Conservation (phyloP, 2,329 filamentous ascomycete genomes). For the Pleurostoma richardsiae region DNA sequence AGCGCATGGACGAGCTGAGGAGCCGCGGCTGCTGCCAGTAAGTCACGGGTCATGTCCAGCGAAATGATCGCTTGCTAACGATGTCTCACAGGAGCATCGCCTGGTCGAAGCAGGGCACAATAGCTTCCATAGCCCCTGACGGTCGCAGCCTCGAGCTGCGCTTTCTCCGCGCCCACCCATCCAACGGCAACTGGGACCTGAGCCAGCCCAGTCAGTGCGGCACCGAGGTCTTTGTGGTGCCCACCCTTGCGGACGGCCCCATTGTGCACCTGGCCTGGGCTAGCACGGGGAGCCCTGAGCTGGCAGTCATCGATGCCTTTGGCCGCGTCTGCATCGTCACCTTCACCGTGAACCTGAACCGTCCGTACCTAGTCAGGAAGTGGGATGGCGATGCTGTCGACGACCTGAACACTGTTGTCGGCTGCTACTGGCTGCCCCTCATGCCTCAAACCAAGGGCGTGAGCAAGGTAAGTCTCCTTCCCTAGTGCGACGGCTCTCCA, state of each 20-base stretch:
- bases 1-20: conserved; percentile 72
- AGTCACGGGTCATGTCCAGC: conserved; percentile 19
- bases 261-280: conserved; percentile 84
- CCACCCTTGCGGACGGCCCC: conserved; percentile 56
- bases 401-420: conserved; percentile 73
- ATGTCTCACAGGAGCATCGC: conserved; percentile 59
- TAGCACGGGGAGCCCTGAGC: conserved; percentile 63
- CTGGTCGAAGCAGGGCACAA: conserved; percentile 84
- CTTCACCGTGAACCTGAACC: conserved; percentile 69
- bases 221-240: conserved; percentile 44
- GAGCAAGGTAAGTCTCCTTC: conserved; percentile 6
- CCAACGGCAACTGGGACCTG: conserved; percentile 70
- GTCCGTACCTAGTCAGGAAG: conserved; percentile 55
- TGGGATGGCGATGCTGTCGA: conserved; percentile 66
- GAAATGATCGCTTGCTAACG: conserved; percentile 6
- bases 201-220: conserved; percentile 62
- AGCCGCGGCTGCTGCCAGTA: conserved; percentile 78
- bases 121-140: conserved; percentile 74
- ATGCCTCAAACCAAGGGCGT: conserved; percentile 40
- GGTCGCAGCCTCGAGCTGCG: conserved; percentile 67
- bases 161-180: conserved; percentile 63
- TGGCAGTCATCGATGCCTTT: conserved; percentile 76
- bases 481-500: background rate
- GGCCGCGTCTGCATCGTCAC: conserved; percentile 73
- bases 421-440: conserved; percentile 78